phyloP scores from a whole-genome alignment of 306 rosid species.

The Acmispon strigosus region DNA sequence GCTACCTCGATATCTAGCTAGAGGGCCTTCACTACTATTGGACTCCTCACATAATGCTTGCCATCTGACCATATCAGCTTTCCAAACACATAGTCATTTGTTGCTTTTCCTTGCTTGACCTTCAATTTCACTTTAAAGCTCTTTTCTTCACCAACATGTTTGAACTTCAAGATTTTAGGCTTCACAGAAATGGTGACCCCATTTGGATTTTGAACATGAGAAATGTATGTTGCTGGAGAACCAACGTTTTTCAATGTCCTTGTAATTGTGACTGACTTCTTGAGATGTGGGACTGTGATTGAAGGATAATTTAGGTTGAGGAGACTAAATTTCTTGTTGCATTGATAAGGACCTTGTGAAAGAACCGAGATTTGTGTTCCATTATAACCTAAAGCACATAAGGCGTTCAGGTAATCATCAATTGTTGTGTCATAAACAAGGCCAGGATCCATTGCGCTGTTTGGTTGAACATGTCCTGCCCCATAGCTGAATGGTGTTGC shows the following conservation, averaged over 20 bases:
- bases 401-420: slow-evolving; percentile 54
- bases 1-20: slow-evolving; percentile 23
- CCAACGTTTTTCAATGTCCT: slow-evolving; percentile 77
- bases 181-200: slow-evolving; percentile 48
- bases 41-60: slow-evolving; percentile 63
- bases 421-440: slow-evolving; percentile 64
- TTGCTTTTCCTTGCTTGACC: slow-evolving; percentile 24
- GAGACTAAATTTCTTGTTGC: slow-evolving; percentile 34
- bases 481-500: slow-evolving; percentile 87
- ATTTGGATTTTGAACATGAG: slow-evolving; percentile 33
- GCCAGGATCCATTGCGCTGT: slow-evolving; percentile 80
- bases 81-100: slow-evolving; percentile 57
- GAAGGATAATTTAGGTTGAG: slow-evolving; percentile 78
- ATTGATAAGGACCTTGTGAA: slow-evolving; percentile 32
- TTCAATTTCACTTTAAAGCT: slow-evolving; percentile 43
- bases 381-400: slow-evolving; percentile 65
- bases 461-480: slow-evolving; percentile 75
- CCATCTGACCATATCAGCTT: slow-evolving; percentile 77
- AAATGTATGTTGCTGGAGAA: slow-evolving; percentile 52
- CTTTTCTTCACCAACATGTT: slow-evolving; percentile 55
- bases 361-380: slow-evolving; percentile 41
- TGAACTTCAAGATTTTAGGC: slow-evolving; percentile 60
- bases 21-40: slow-evolving; percentile 58
- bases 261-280: slow-evolving; percentile 42
- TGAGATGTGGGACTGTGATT: slow-evolving; percentile 63